phyloP scores from a whole-genome alignment of 768 basidiomycete genomes.

The Mrakia frigida region DNA sequence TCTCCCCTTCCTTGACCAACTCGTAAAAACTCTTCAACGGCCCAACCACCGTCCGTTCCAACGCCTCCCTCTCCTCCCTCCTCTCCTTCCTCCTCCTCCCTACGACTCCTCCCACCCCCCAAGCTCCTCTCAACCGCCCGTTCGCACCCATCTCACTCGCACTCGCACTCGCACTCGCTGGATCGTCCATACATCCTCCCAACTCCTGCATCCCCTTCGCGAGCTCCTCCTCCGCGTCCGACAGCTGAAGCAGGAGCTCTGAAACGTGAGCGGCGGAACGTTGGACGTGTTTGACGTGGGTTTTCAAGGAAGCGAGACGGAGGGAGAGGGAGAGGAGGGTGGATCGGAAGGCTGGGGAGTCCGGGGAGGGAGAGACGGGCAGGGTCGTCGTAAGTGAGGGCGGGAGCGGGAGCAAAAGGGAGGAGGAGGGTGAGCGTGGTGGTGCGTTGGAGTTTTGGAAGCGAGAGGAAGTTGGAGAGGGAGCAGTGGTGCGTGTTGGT shows the following conservation, averaged over 20 bases:
- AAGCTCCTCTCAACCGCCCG: constrained; percentile 10
- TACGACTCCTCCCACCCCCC: constrained; percentile 17
- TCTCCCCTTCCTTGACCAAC: constrained; percentile 23
- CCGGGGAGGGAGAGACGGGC: constrained; percentile 2
- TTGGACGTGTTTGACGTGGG: constrained; percentile 15
- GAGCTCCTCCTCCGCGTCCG: constrained; percentile 23
- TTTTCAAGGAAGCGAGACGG: constrained; percentile 10
- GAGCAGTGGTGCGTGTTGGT: neutral
- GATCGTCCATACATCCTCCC: constrained; percentile 18
- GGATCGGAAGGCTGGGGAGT: constrained; percentile 22
- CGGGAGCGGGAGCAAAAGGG: constrained; percentile 11
- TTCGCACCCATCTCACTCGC: no score
- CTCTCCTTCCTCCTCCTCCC: constrained; percentile 20
- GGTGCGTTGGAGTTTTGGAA: neutral
- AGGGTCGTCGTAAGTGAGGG: neutral
- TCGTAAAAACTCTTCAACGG: constrained; percentile 16
- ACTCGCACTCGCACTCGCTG: no score
- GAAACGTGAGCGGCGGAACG: constrained; percentile 2
- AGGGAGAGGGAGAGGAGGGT: constrained; percentile 18
- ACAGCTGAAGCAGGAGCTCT: constrained; percentile 9
- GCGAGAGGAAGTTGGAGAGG: neutral
- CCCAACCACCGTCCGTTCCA: constrained; percentile 21
- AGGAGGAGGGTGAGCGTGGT: neutral
- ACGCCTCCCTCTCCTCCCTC: constrained; percentile 23
- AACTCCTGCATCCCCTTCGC: constrained; percentile 1